A percentile compares a stretch with the other conserved stretches of the same genome.
phyloP scores from a whole-genome alignment of 2,329 filamentous ascomycete species.

The Fusarium newnesense region DNA sequence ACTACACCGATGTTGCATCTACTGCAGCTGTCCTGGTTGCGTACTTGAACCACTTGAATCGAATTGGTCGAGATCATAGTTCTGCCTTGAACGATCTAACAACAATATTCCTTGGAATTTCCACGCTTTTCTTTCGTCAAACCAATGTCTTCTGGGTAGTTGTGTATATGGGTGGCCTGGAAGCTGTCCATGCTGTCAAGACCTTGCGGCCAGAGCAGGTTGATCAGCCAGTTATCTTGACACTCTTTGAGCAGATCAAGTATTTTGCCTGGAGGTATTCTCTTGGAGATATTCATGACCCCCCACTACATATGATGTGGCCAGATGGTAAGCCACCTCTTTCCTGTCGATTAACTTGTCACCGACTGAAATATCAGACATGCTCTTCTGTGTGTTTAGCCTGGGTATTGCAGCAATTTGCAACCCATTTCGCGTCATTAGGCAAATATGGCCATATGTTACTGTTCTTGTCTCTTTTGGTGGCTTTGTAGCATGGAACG shows the following conservation, averaged over 20 bases:
- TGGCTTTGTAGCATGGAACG: constrained; percentile 85
- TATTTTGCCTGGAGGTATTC: constrained; percentile 58
- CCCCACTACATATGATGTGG: constrained; percentile 57
- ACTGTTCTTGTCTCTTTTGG: constrained; percentile 74
- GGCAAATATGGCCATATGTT: constrained; percentile 68
- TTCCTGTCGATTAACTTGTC: not conserved
- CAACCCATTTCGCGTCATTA: constrained; percentile 59
- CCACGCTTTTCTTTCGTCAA: constrained; percentile 82
- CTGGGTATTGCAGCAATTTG: constrained; percentile 67
- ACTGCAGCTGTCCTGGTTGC: constrained; percentile 78
- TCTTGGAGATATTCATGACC: constrained; percentile 66
- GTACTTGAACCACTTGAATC: constrained; percentile 67
- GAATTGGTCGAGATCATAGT: constrained; percentile 50
- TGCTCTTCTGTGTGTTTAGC: constrained; percentile 69
- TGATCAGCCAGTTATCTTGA: constrained; percentile 46
- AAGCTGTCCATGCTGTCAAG: constrained; percentile 64
- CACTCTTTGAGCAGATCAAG: constrained; percentile 49
- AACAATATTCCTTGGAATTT: constrained; percentile 67
- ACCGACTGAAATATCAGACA: constrained; percentile 54
- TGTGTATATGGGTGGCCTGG: constrained; percentile 75
- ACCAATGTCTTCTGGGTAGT: constrained; percentile 98
- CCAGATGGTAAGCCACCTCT: constrained; percentile 58
- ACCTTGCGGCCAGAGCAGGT: constrained; percentile 50
- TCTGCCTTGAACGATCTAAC: constrained; percentile 54
- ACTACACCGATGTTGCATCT: constrained; percentile 93